phyloP scores from a whole-genome alignment of 768 basidiomycete species.

The Agrocybe chaxingu region DNA sequence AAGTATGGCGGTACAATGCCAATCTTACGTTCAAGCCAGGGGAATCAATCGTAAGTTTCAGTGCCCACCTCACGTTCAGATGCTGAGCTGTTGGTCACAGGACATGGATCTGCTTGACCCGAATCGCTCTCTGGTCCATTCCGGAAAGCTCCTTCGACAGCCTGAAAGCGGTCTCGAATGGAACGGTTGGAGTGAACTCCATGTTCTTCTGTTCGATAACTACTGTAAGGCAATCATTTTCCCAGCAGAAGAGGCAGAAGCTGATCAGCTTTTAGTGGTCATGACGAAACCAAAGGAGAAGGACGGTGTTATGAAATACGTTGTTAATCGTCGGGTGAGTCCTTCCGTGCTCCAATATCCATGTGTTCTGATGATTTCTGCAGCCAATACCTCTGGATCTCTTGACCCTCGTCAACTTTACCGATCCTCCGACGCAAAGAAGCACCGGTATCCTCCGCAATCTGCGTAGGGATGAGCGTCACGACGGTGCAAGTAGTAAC shows the following conservation, averaged over 20 bases:
- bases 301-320: constrained; percentile 71
- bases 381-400: constrained; percentile 94
- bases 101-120: constrained; percentile 90
- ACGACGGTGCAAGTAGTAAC: constrained; percentile 18
- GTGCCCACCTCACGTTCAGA: not conserved
- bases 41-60: constrained; percentile 52
- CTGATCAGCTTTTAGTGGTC: constrained; percentile 57
- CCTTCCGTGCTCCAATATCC: not conserved
- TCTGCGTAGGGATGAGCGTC: constrained; percentile 41
- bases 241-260: not conserved
- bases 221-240: constrained; percentile 57
- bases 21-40: constrained; percentile 78
- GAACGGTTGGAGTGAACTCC: constrained; percentile 89
- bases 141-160: constrained; percentile 80
- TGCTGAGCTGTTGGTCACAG: constrained; percentile 20
- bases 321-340: constrained; percentile 76
- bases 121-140: constrained; percentile 79
- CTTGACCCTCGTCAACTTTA: constrained; percentile 80
- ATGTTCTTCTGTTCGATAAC: constrained; percentile 91
- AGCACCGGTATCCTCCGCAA: constrained; percentile 69
- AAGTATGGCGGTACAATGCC: constrained; percentile 82
- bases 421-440: constrained; percentile 74
- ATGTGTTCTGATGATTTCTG: constrained; percentile 6
- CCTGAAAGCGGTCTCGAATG: constrained; percentile 86
- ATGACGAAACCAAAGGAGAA: constrained; percentile 84